Evolutionary conservation across 768 basidiomycete genomes (phyloP), one percentile per base, ranked within the genome.

Genomic region (Lentinula edodes): DNA sequence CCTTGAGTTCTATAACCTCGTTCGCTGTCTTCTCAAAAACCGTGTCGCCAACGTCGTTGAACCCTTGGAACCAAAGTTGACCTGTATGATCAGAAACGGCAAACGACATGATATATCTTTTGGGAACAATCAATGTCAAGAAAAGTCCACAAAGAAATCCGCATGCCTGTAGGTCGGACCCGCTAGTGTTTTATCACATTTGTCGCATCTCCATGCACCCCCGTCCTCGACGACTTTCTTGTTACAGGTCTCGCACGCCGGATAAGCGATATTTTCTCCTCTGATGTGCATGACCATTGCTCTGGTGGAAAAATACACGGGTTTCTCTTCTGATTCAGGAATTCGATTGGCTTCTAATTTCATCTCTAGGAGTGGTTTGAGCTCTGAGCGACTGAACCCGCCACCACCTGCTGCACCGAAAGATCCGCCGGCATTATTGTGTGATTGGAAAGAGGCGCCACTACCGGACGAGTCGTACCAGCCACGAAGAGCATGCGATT

Each of bases 221-320:
- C 79, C 80, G 18, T 79, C 73, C 60, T 91, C 82, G 1, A 83
- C 73, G 5, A 98, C 90, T 74, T 98, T 99, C 78, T 98, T 98
- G 74, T 82, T 91, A 73, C 96, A 98, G 8, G 78, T 81, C 42
- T 84, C 78, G 70, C 97, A 99, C 16, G 92, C 95, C 23, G 95
- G 90, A 71, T 99, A 99, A 15, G 84, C 82, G 50, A 98, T 77
- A 63, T 83, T 91, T 35, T 94, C 91, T 28, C 76, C 70, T 74
- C 89, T 93, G 78, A 98, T 86, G 71, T 93, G 93, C 79, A 91
- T 89, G 61, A 97, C 80, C 1, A 93, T 94, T 18, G 90, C 95
- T 38, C 88, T 82, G 6, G 83, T 76, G 1, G 86, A 88, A 74
- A 98, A 98, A 72, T 79, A 89, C 16, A 95, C 92, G 13, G 82